Conservation (phyloP, 2,329 filamentous ascomycete genomes). For the Diplodia sapinea region DNA sequence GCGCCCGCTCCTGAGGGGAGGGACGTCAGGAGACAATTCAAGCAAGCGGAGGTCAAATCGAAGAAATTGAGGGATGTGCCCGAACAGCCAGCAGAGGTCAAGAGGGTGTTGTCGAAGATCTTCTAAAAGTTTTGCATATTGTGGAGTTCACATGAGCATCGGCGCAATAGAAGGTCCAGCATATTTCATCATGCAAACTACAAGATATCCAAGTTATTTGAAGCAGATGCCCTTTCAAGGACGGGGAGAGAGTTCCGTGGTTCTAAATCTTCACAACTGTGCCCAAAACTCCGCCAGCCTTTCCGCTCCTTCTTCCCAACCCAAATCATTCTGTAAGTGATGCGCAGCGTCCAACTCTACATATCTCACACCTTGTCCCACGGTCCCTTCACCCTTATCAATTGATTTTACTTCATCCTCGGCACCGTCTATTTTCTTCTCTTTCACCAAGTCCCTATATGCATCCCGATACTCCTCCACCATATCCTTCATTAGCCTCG, state of each 20-base stretch:
- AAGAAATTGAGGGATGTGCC: constrained; percentile 47
- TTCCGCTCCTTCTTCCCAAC: constrained; percentile 55
- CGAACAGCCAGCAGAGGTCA: constrained; percentile 35
- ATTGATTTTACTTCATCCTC: background rate
- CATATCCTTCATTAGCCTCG: constrained; percentile 44
- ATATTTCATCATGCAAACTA: background rate
- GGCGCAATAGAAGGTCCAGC: constrained; percentile 3
- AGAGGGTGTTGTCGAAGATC: constrained; percentile 47
- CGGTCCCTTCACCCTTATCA: constrained; percentile 19
- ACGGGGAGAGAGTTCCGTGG: background rate
- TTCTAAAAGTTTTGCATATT: constrained; percentile 37
- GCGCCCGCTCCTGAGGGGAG: constrained; percentile 46
- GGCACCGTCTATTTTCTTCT: constrained; percentile 42
- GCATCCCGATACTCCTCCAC: constrained; percentile 46
- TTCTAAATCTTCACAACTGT: background rate
- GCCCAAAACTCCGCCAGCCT: constrained; percentile 34
- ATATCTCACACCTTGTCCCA: constrained; percentile 46
- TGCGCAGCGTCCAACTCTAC: constrained; percentile 57
- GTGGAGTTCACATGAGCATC: constrained; percentile 2
- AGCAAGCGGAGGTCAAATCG: constrained; percentile 66
- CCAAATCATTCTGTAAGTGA: constrained; percentile 61
- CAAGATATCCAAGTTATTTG: constrained; percentile 19
- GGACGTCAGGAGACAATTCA: constrained; percentile 61
- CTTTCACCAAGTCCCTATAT: constrained; percentile 41
- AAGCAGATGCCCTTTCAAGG: background rate